A percentile compares a stretch with the other conserved stretches of the same genome.
Conservation (phyloP, 2,329 filamentous ascomycete species). For the Lizonia empirigonia region DNA sequence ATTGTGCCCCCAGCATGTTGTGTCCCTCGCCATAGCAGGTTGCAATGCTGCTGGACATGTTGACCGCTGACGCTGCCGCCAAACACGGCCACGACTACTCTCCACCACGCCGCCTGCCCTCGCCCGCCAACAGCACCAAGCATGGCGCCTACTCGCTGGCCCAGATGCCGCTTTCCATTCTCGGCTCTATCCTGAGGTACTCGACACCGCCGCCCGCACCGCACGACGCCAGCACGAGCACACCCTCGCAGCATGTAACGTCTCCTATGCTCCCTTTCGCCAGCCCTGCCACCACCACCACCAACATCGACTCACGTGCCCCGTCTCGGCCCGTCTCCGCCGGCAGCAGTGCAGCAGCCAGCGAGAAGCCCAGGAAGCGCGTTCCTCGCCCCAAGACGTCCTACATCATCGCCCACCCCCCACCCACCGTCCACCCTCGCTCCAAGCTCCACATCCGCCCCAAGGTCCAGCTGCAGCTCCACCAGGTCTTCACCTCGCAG, state of each 20-base stretch:
- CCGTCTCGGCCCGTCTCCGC: conserved; percentile 48
- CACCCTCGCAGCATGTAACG: conserved; percentile 15
- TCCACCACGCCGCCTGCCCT: conserved; percentile 24
- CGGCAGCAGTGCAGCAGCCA: conserved; percentile 44
- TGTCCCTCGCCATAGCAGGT: conserved; percentile 13
- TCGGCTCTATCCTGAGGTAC: conserved; percentile 39
- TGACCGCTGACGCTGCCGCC: conserved; percentile 44
- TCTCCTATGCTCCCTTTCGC: conserved; percentile 3
- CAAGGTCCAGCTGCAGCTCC: conserved; percentile 72
- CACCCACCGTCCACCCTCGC: conserved; percentile 59
- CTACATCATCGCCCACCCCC: conserved; percentile 72
- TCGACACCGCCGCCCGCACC: conserved; percentile 25
- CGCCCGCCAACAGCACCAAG: conserved; percentile 22
- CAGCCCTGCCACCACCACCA: conserved; percentile 2
- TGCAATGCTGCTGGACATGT: conserved; percentile 48
- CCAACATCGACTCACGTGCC: conserved; percentile 23
- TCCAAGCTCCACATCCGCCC: conserved; percentile 71
- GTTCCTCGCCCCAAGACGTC: conserved; percentile 63
- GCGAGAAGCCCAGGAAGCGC: conserved; percentile 52
- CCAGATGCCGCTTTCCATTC: conserved; percentile 44
- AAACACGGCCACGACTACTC: conserved; percentile 41
- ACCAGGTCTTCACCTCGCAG: conserved; percentile 64
- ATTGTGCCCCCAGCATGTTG: conserved; percentile 28
- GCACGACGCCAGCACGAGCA: conserved; percentile 2
- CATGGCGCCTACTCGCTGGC: conserved; percentile 35